Evolutionary conservation across 176 grass and related monocot species (phyloP), one percentile per base, ranked within the genome.

Genomic region (Carex kokanica): DNA sequence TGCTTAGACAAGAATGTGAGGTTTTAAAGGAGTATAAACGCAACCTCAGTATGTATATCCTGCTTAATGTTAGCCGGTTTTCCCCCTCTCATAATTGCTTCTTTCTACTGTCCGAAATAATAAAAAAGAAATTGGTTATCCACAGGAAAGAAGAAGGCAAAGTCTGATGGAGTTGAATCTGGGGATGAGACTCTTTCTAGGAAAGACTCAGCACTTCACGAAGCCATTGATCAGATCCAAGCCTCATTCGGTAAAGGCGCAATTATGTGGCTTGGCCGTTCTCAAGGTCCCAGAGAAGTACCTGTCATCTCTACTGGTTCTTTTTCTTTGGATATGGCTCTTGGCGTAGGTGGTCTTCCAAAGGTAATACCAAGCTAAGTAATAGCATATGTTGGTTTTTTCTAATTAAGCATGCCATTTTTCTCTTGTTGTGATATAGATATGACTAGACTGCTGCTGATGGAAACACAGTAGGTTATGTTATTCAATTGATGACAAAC

Each of bases 241-340:
- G 75, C 86, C 61, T 78, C 96, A 8, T 98, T 98, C 84, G 96
- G 96, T 45, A 91, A 98, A 64, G 96, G 96, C 0, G 88, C 96
- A 62, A 98, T 98, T 56, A 98, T 98, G 96, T 98, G 96, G 93
- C 93, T 98, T 90, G 96, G 96, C 38, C 96, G 91, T 66, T 86
- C 64, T 80, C 84, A 95, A 58, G 86, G 93, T 56, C 82, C 70
- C 81, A 91, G 84, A 86, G 89, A 93, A 88, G 93, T 98, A 23
- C 93, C 96, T 67, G 93, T 95, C 32, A 73, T 98, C 11, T 93
- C 96, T 60, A 98, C 93, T 57, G 96, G 96, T 3, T 98, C 96
- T 38, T 93, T 98, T 20, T 79, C 89, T 79, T 88, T 98, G 82
- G 93, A 98, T 90, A 64, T 95, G 89, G 96, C 96, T 78, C 80